phyloP scores from a whole-genome alignment of 495 filamentous ascomycete species.

The Astrocystis sublimbata region DNA sequence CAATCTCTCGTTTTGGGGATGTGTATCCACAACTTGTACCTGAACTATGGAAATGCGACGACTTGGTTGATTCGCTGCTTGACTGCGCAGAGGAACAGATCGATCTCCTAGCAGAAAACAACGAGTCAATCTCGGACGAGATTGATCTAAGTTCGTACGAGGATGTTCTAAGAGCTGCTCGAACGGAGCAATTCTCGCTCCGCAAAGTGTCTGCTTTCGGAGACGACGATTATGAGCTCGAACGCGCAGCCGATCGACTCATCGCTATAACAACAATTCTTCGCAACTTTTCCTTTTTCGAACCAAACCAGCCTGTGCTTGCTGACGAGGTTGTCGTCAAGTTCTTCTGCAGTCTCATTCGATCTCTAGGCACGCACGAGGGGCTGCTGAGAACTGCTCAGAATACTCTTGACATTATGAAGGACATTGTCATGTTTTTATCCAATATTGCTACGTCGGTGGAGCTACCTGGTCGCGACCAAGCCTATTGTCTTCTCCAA shows the following conservation, averaged over 20 bases:
- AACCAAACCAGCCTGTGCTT: constrained; percentile 69
- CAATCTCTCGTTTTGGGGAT: constrained; percentile 63
- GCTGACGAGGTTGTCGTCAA: constrained; percentile 74
- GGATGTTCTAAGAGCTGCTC: constrained; percentile 76
- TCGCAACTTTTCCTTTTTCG: constrained; percentile 86
- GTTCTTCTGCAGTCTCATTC: constrained; percentile 77
- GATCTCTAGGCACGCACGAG: constrained; percentile 86
- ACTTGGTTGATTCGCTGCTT: constrained; percentile 81
- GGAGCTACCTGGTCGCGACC: constrained; percentile 81
- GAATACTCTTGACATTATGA: constrained; percentile 94
- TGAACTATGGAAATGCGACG: constrained; percentile 73
- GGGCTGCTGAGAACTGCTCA: constrained; percentile 75
- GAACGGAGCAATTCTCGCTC: constrained; percentile 66
- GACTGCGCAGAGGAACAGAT: constrained; percentile 90
- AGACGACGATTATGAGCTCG: constrained; percentile 75
- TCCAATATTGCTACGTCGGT: constrained; percentile 83
- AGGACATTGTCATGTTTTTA: constrained; percentile 84
- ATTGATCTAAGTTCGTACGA: constrained; percentile 83
- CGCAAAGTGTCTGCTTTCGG: constrained; percentile 73
- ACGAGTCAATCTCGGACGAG: constrained; percentile 79
- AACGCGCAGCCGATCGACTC: constrained; percentile 81
- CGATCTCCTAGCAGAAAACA: constrained; percentile 75
- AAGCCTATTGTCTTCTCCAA: constrained; percentile 81
- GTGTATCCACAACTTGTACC: constrained; percentile 51
- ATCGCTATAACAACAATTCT: constrained; percentile 91